These are phyloP conservation scores for Stentor coeruleus DNA, from an alignment of 73 alveolate genomes.

Conservation along the genomic window DNA sequence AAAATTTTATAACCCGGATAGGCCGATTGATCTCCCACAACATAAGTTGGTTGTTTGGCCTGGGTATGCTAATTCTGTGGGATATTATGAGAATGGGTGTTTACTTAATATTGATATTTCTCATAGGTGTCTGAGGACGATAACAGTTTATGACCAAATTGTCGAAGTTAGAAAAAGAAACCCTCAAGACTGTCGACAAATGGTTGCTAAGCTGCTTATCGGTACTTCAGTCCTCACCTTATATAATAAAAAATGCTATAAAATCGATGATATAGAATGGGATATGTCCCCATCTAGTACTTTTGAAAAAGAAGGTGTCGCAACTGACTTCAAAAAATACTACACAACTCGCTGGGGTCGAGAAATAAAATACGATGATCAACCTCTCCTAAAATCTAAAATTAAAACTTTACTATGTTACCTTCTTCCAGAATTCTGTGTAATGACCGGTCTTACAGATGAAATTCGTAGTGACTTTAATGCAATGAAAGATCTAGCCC, in stretches of 20 bases:
- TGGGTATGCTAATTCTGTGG: conserved; percentile 25
- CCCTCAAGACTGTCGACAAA: neutral
- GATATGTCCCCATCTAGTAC: conserved; percentile 16
- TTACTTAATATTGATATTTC: conserved; percentile 11
- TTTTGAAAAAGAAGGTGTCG: conserved; percentile 46
- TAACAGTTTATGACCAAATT: neutral
- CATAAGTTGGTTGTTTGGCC: conserved; percentile 24
- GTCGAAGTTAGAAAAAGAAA: neutral
- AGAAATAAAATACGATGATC: conserved; percentile 41
- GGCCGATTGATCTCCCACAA: conserved; percentile 3
- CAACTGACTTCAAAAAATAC: conserved; percentile 54
- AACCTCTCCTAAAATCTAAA: conserved; percentile 57
- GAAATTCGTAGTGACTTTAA: conserved; percentile 68
- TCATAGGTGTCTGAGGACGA: conserved; percentile 23
- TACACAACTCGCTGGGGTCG: conserved; percentile 52
- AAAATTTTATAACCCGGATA: conserved; percentile 26
- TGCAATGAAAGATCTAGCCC: conserved; percentile 64
- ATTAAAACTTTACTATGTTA: conserved; percentile 31
- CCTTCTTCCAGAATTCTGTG: conserved; percentile 74
- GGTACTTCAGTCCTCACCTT: conserved; percentile 69
- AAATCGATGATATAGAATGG: conserved; percentile 12
- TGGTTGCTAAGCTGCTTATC: conserved; percentile 41
- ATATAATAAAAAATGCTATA: conserved; percentile 34
- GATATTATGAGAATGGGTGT: conserved; percentile 3
- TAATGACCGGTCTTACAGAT: conserved; percentile 79